Evolutionary conservation across 83 land plant genomes (phyloP), one percentile per base, ranked within the genome.

Genomic region (Diphasiastrum complanatum): DNA sequence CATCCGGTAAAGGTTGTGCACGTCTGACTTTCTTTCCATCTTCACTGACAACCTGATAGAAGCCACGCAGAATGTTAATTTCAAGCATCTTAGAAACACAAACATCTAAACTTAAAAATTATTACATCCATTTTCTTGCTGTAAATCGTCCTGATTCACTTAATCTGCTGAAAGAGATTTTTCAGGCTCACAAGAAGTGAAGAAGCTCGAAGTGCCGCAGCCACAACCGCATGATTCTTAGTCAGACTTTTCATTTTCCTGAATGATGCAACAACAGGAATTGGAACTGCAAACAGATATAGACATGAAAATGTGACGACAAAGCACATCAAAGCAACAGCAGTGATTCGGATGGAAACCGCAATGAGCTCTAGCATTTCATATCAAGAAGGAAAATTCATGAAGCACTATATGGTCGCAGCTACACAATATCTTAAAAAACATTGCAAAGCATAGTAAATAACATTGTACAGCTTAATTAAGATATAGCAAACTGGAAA

Each of bases 21-120:
- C 91, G 79, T 63, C 74, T 77, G 45, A 89, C 87, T 47, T 81
- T 83, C 63, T 85, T 85, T 26, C 85, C 91, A 66, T 85, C 79
- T 32, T 79, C 71, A 77, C 87, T 85, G 4, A 89, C 91, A 60
- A 83, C 85, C 96, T 89, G 63, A 14, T 37, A 30, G 51, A 30
- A 33, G 22, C 12, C 38, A 45, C 32, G 47, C 57, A 62, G 30
- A 43, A 22, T 16, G 3, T 5, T 31, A 33, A 64, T n/a, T 4
- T 31, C 11, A 32, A 40, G 45, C 33, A 30, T 5, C n/a, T 8
- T 16, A 25, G 16, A 55, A 1, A 51, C 52, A 29, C 18, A 12
- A 52, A 26, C n/a, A 30, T 65, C 32, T 38, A 36, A 36, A 19
- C 25, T 16, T 38, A n/a, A 26, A 16, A 33, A 58, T 2, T 33